These are phyloP conservation scores for Diophrys sp. DNA, from an alignment of 73 alveolate genomes.

Conservation along the genomic window DNA sequence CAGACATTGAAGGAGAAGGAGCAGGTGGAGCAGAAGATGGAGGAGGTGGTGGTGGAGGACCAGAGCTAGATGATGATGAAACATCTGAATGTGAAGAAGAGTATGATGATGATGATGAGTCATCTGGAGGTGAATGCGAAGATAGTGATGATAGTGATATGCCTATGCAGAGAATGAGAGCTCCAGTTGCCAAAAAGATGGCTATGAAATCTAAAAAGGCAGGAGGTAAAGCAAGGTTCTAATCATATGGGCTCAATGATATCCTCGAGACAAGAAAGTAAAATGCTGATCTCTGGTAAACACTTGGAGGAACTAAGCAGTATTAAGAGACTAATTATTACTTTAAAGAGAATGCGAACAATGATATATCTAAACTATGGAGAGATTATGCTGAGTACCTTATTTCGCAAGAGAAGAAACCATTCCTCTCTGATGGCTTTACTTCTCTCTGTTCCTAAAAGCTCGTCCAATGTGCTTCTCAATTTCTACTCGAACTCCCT, in stretches of 20 bases:
- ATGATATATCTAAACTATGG: slow-evolving; percentile 64
- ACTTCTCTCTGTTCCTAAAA: slow-evolving; percentile 56
- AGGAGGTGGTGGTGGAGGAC: slow-evolving; percentile 20
- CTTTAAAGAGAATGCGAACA: slow-evolving; percentile 9
- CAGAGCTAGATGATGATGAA: neutral
- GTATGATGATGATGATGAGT: neutral
- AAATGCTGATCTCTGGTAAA: neutral
- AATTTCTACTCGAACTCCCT: slow-evolving; percentile 82
- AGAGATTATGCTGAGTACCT: slow-evolving; percentile 78
- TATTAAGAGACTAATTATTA: slow-evolving; percentile 87
- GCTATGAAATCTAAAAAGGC: neutral
- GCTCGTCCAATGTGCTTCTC: too few relatives aligned
- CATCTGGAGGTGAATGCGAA: neutral
- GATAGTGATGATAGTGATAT: neutral
- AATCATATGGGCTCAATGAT: neutral
- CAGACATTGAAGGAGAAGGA: neutral
- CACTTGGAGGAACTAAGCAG: slow-evolving; percentile 60
- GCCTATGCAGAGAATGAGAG: neutral
- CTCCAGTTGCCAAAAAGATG: neutral
- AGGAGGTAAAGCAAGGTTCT: neutral
- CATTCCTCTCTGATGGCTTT: too few relatives aligned
- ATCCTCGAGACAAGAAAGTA: neutral
- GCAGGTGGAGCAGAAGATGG: slow-evolving; percentile 8
- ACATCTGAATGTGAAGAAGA: neutral
- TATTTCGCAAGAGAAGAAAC: slow-evolving; percentile 43